Conservation (phyloP, 2,329 filamentous ascomycete genomes). For the Microsporum ferrugineum region DNA sequence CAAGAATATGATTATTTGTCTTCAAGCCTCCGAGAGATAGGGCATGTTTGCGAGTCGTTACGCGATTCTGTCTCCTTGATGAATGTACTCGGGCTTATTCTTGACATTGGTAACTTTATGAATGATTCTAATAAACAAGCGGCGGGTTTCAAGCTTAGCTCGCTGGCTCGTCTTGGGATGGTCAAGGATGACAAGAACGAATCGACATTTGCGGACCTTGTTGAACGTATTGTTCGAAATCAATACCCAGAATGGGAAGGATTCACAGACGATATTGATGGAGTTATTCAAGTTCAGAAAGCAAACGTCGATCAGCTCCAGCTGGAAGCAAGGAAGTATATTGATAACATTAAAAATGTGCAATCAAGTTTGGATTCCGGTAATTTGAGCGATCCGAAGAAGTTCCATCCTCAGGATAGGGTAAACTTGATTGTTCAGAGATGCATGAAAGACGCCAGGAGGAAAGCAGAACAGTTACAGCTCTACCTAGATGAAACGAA, state of each 20-base stretch:
- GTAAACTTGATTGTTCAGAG: conserved; percentile 84
- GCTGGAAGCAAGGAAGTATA: conserved; percentile 78
- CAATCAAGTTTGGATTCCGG: conserved; percentile 85
- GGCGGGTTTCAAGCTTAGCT: conserved; percentile 93
- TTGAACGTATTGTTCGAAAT: conserved; percentile 90
- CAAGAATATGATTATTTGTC: conserved; percentile 85
- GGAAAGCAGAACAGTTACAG: conserved; percentile 92
- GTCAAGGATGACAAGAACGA: conserved; percentile 99
- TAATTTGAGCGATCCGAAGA: conserved; percentile 90
- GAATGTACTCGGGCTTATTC: conserved; percentile 88
- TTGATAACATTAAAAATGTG: conserved; percentile 87
- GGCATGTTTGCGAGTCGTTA: conserved; percentile 74
- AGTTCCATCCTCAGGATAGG: conserved; percentile 94
- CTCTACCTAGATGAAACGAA: conserved; percentile 89
- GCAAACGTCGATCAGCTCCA: conserved; percentile 90
- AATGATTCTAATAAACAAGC: conserved; percentile 99
- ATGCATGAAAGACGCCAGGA: conserved; percentile 88
- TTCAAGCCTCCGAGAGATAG: conserved; percentile 72
- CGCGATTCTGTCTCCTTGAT: conserved; percentile 86
- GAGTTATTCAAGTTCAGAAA: conserved; percentile 70
- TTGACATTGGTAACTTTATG: conserved; percentile 99
- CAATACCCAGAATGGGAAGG: conserved; percentile 94
- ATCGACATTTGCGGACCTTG: conserved; percentile 85
- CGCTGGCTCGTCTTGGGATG: conserved; percentile 84
- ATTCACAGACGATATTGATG: conserved; percentile 72